These are phyloP conservation scores for Besnoitia besnoiti DNA, from an alignment of 169 alveolate species.

Conservation along the genomic window DNA sequence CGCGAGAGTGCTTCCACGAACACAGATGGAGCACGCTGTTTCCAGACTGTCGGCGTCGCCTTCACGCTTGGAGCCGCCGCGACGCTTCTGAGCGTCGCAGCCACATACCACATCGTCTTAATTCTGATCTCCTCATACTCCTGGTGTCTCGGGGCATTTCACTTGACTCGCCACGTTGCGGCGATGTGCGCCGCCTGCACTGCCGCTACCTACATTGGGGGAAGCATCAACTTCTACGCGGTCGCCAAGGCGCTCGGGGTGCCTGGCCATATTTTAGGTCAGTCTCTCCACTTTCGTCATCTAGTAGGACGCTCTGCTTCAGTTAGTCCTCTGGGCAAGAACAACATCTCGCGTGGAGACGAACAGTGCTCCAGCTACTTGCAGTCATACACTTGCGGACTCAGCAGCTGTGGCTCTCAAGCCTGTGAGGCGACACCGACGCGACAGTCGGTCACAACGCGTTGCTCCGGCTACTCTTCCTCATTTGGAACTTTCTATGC, in stretches of 20 bases:
- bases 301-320: too few relatives aligned
- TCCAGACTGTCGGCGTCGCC: conserved; percentile 35
- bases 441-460: too few relatives aligned
- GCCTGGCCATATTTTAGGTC: neutral
- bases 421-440: too few relatives aligned
- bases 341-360: too few relatives aligned
- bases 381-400: too few relatives aligned
- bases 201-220: conserved; percentile 43
- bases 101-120: neutral
- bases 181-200: conserved; percentile 22
- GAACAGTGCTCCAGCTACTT: too few relatives aligned
- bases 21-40: neutral
- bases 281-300: neutral
- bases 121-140: neutral
- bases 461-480: too few relatives aligned
- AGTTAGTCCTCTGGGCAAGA: too few relatives aligned
- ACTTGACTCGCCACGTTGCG: neutral
- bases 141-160: neutral
- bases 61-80: conserved; percentile 13
- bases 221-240: conserved; percentile 31
- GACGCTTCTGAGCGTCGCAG: neutral
- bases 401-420: too few relatives aligned
- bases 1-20: neutral
- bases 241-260: conserved; percentile 13
- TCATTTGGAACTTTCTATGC: too few relatives aligned